Base-by-base conservation (phyloP, 1,139 yeast species). In the Hanseniaspora uvarum region DNA sequence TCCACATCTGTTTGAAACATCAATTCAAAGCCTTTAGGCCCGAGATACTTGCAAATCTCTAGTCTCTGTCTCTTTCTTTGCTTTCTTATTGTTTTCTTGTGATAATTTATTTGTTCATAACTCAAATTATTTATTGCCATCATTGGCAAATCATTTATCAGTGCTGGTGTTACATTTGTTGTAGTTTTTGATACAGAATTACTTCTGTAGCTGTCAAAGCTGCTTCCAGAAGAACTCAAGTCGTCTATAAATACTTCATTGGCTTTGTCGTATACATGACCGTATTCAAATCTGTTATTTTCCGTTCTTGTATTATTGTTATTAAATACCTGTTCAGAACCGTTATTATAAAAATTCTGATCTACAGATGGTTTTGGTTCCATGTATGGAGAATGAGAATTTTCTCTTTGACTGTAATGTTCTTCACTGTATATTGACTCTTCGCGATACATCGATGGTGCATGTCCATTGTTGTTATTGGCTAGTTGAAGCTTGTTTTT, bases 1-100 rank as follows among this genome's bases (percentile, higher is more conserved):
- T 52, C 57, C 45, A 43, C 54, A 24, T 47, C 58, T 31, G 31
- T 41, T 24, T 46, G 34, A 14, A 36, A 26, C 28, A 45, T n/a
- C 18, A 50, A 28, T 34, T 52, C 54, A 39, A 34, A 49, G 14
- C 56, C 50, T 24, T 45, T 36, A 1, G 53, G 43, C 14, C 55
- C 54, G 18, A 47, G 28, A 31, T 53, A 54, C 12, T 53, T 53
- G 11, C 52, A 47, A 18, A 53, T 37, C n/a, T 46, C 49, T 6
- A 41, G 23, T 37, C 55, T 41, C n/a, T 48, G 31, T n/a, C 16
- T 21, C 39, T 53, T 43, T 31, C 34, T 47, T 23, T 46, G 45
- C 28, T 46, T 40, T 28, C 47, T 41, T 2, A 52, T 14, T 28
- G 31, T 26, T 21, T 52, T 50, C 38, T 33, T 41, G 28, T 50